Percentiles rank a stretch among this genome's conserved stretches.
Evolutionary conservation across 768 basidiomycete species (phyloP).

Genomic region (Amanita brunnescens): DNA sequence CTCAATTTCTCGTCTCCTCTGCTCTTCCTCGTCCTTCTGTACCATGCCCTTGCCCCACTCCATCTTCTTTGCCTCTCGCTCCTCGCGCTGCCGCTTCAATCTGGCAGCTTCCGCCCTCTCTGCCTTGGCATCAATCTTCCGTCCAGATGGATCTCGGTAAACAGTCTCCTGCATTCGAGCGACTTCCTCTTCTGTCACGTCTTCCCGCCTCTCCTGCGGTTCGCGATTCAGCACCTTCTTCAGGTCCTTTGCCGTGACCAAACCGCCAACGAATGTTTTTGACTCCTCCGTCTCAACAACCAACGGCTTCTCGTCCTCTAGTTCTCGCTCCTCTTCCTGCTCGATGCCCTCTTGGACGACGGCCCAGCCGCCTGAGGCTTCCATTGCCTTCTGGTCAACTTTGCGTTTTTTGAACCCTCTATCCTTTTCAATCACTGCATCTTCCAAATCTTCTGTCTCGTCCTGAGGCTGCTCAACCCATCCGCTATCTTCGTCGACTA

Average conservation of each 20-base stretch:
- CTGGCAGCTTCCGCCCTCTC: constrained; percentile 79
- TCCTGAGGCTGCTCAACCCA: constrained; percentile 44
- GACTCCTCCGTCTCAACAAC: constrained; percentile 38
- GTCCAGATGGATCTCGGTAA: constrained; percentile 85
- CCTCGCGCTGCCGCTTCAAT: constrained; percentile 71
- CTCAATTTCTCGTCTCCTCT: constrained; percentile 54
- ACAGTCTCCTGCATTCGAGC: constrained; percentile 80
- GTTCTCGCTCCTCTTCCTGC: constrained; percentile 43
- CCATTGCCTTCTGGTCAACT: constrained; percentile 24
- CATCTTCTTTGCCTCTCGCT: constrained; percentile 87
- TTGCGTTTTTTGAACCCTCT: constrained; percentile 72
- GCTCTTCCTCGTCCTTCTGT: constrained; percentile 76
- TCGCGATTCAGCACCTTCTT: constrained; percentile 38
- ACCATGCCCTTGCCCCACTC: constrained; percentile 97
- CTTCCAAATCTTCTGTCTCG: constrained; percentile 49
- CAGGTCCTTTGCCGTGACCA: constrained; percentile 70
- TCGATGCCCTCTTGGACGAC: constrained; percentile 48
- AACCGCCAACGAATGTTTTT: constrained; percentile 56
- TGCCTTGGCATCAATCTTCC: constrained; percentile 82
- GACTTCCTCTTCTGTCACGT: constrained; percentile 42
- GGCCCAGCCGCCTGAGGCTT: constrained; percentile 52
- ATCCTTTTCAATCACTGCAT: constrained; percentile 66
- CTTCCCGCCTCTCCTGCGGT: constrained; percentile 3
- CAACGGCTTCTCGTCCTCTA: constrained; percentile 62
- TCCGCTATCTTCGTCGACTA: constrained; percentile 64